Conservation (phyloP, 2,329 filamentous ascomycete species). For the Dendrostoma leiphaemia region DNA sequence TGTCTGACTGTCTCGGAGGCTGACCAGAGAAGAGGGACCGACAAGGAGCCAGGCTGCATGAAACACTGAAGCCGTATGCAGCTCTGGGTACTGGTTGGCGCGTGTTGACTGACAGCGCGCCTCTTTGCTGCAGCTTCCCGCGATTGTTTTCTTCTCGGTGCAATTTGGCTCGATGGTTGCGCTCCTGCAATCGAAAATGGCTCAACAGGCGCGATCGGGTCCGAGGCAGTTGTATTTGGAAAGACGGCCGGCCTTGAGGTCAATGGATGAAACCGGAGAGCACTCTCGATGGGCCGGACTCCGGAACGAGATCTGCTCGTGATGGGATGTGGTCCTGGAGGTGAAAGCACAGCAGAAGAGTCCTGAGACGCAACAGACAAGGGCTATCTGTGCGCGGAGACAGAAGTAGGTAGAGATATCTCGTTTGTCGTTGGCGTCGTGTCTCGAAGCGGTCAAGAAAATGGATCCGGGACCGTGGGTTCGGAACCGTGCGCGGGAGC, state of each 20-base stretch:
- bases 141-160: background rate
- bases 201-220: background rate
- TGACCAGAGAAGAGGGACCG: constrained; percentile 7
- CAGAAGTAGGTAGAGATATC: background rate
- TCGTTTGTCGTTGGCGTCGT: background rate
- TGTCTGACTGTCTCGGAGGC: constrained; percentile 3
- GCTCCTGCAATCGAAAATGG: background rate
- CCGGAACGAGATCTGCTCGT: too few species aligned
- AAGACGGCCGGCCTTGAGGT: background rate
- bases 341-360: background rate
- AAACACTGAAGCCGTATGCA: constrained; percentile 13
- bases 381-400: background rate
- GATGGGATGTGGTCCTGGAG: background rate
- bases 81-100: constrained; percentile 11
- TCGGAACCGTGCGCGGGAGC: background rate
- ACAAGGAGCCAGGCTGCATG: constrained; percentile 14
- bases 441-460: constrained; percentile 11
- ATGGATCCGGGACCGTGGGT: constrained; percentile 3
- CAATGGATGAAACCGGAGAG: background rate
- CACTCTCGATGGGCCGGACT: background rate
- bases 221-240: background rate
- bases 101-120: constrained; percentile 1
- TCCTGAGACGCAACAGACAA: background rate
- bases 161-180: background rate
- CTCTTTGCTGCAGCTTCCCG: background rate